Base-by-base conservation (phyloP, 2,329 filamentous ascomycete genomes). In the Lasiodiplodia sp. region DNA sequence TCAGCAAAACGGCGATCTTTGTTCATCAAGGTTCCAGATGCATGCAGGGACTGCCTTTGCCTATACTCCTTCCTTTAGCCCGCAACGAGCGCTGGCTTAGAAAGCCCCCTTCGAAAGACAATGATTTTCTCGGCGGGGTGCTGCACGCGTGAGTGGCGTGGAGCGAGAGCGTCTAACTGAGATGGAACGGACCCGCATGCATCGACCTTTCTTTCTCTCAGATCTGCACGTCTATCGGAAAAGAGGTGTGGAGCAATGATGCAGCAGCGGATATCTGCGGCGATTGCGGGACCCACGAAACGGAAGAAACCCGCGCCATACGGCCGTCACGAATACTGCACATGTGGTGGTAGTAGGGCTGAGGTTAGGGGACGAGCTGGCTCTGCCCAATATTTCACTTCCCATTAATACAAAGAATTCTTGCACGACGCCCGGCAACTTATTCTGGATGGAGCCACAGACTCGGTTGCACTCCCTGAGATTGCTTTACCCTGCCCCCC, bases 11-110 rank as follows among this genome's bases (percentile, higher is more conserved):
- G 18, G 3, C 40, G 40, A 44, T 44, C 18, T n/a, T 44, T 44
- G 18, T 44, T 44, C 40, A 37, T 57, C 18, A n/a, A 12, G 25
- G 28, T 51, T 63, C 58, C 40, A 51, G 58, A 63, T 37, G 25
- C 44, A 51, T 18, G 40, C 40, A 44, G 14, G 40, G 18, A 18
- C 40, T 44, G 40, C 40, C 40, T 16, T 47, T 44, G 16, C 40
- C 18, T 44, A 16, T 6, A 18, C 40, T 18, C 14, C 16, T 16
- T 44, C 40, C 40, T 44, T 44, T 44, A n/a, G 40, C 7, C 40
- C 40, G 40, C 18, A 44, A 44, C 1, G 38, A 44, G 38, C 12
- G 28, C 40, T 7, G 40, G 18, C 40, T 44, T 16, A 14, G 40
- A 5, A 40, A 14, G 4, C 12, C 14, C 38, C 38, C 14, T 44